Base-by-base conservation (phyloP, 352 stramenopile species). In the Globisporangium spinosum region DNA sequence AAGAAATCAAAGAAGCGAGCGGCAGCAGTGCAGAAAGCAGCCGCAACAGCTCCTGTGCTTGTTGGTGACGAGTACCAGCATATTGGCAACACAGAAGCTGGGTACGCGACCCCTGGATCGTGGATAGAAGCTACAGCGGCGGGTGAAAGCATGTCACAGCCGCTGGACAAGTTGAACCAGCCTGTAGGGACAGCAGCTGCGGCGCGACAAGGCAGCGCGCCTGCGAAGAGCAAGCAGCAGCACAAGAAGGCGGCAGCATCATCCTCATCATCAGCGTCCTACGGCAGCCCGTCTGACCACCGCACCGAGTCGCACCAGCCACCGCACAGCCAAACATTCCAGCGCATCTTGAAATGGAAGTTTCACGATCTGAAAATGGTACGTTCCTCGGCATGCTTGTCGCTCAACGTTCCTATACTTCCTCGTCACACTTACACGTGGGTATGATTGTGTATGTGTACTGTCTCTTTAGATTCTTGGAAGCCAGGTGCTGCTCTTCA, bases 301-400 rank as follows among this genome's bases (percentile, higher is more conserved):
- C 64, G 13, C 25, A 40, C 64, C 5, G 54, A 51, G 12, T 35
- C 73, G 55, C 73, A 62, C 22, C 71, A 73, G 64, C 78, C 74
- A 62, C 78, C 74, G 3, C 38, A 62, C 38, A 60, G 17, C 0
- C 74, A 78, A 32, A 73, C 79, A 0, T 95, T 95, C 64, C 73
- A 93, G 62, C 85, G 87, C 20, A 83, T 93, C 7, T 70, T 95
- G 53, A 91, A 92, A 55, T 95, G 87, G 87, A 95, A 91, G 60
- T 94, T 95, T 40, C 80, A 91, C 22, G 85, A 95, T 64, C 73
- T 95, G 25, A 93, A 93, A 76, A 95, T 95, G 87, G 81, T 91
- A 66, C 27, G 71, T 60, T 49, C 0, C 5, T 64, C 13, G 6
- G 6, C 58, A 40, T 35, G 55, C 10, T 62, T 64, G 59, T 32